Percentiles rank a stretch among this genome's conserved stretches.
Evolutionary conservation across 768 basidiomycete species (phyloP).

Genomic region (Agaricus blazei): DNA sequence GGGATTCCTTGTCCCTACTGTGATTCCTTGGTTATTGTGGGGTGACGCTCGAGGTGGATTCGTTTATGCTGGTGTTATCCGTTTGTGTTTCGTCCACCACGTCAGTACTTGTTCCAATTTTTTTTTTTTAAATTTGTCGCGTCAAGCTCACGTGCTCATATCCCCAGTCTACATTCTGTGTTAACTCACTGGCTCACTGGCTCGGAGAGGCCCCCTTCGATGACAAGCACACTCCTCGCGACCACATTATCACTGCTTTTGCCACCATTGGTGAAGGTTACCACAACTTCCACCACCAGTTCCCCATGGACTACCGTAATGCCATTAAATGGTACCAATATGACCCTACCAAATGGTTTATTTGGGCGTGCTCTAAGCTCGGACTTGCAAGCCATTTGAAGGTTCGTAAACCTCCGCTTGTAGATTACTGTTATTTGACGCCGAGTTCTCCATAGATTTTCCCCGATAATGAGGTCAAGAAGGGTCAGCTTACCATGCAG

Average conservation of each 20-base stretch:
- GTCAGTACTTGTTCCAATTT: conserved; percentile 35
- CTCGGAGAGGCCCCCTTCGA: conserved; percentile 91
- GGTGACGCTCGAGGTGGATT: conserved; percentile 84
- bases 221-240: conserved; percentile 90
- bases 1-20: conserved; percentile 69
- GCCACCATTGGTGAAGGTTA: conserved; percentile 95
- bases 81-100: conserved; percentile 85
- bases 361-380: conserved; percentile 51
- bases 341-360: conserved; percentile 93
- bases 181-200: conserved; percentile 97
- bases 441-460: conserved; percentile 27
- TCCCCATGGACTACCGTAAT: conserved; percentile 97
- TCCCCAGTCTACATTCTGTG: conserved; percentile 87
- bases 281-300: conserved; percentile 97
- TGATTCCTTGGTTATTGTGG: conserved; percentile 79
- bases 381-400: conserved; percentile 73
- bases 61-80: conserved; percentile 75
- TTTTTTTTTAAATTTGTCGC: conserved; percentile 1
- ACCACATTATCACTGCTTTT: conserved; percentile 85
- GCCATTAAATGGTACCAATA: conserved; percentile 95
- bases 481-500: conserved; percentile 93
- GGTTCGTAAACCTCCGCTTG: conserved; percentile 19
- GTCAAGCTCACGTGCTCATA: conserved; percentile 6
- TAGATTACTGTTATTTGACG: too few relatives aligned
- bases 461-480: conserved; percentile 61